Base-by-base conservation (phyloP, 1,139 yeast species). In the Sugiyamaella xylanicola region DNA sequence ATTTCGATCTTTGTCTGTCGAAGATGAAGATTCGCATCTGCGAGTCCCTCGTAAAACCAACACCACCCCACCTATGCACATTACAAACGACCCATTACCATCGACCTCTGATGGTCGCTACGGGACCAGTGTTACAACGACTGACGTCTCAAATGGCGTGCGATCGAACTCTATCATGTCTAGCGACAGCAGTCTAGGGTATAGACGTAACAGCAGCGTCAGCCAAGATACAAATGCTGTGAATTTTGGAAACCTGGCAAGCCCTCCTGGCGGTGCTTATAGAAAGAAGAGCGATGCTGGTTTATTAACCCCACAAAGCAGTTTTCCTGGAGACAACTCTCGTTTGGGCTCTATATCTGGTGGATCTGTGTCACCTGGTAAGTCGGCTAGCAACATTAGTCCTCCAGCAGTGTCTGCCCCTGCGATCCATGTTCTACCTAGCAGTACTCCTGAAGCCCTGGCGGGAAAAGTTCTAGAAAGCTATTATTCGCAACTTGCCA, bases 231-330 rank as follows among this genome's bases (percentile, higher is more conserved):
- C 52, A 17, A 48, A 22, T 19, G 2, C 45, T 13, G 22, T 27
- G 2, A 17, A 17, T 8, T 48, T 48, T 20, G 16, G 42, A 7
- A 37, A n/a, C 21, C 15, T 48, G n/a, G 46, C 22, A n/a, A 36
- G 43, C 3, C 40, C 27, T 25, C 52, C 52, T 25, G 52, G 52
- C n/a, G 46, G 52, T n/a, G 46, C 46, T 9, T 48, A 27, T 48
- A 29, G 52, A 8, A 41, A 39, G 36, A 48, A 40, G 22, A 39
- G 46, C 27, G 52, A 48, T 39, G 35, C 39, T 19, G 52, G 50
- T 13, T 17, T 48, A 25, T 37, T 37, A 19, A 35, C 42, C 4
- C 42, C 42, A n/a, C 42, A 47, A 15, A 36, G 17, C 20, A 46
- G 22, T 15, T 16, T 19, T 21, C 36, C 15, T 32, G 15, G 15